Percentiles rank a stretch among this genome's conserved stretches.
Evolutionary conservation across 2,329 filamentous ascomycete genomes (phyloP).

Genomic region (Calycina marina): DNA sequence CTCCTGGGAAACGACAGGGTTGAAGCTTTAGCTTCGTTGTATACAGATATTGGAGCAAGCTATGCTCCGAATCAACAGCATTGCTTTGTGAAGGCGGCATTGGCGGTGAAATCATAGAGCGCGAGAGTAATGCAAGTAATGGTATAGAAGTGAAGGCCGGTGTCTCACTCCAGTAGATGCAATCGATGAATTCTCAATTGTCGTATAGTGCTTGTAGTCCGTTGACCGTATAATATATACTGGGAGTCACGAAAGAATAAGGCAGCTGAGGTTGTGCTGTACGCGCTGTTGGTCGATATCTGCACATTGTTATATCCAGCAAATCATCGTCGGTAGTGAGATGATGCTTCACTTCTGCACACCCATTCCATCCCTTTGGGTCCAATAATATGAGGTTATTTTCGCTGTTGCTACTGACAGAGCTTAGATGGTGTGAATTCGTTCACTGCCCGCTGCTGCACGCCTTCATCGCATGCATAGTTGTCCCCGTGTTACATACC

Average conservation of each 20-base stretch:
- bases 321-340: too few species aligned
- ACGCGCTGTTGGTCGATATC: background rate
- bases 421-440: too few species aligned
- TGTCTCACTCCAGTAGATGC: background rate
- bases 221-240: background rate
- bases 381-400: too few species aligned
- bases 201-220: background rate
- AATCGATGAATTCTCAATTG: background rate
- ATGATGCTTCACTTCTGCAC: too few species aligned
- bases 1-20: background rate
- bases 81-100: background rate
- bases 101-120: background rate
- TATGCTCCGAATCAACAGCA: background rate
- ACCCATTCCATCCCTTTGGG: too few species aligned
- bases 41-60: background rate
- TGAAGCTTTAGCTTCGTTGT: background rate
- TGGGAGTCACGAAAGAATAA: background rate
- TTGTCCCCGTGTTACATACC: too few species aligned
- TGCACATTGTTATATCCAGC: background rate
- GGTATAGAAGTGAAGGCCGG: background rate
- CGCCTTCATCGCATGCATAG: too few species aligned
- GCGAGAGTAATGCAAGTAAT: background rate
- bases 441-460: too few species aligned
- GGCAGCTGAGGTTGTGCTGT: background rate
- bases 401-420: too few species aligned